Base-by-base conservation (phyloP, 371 early-diverging fungal genomes). In the Nematocida displodere region DNA sequence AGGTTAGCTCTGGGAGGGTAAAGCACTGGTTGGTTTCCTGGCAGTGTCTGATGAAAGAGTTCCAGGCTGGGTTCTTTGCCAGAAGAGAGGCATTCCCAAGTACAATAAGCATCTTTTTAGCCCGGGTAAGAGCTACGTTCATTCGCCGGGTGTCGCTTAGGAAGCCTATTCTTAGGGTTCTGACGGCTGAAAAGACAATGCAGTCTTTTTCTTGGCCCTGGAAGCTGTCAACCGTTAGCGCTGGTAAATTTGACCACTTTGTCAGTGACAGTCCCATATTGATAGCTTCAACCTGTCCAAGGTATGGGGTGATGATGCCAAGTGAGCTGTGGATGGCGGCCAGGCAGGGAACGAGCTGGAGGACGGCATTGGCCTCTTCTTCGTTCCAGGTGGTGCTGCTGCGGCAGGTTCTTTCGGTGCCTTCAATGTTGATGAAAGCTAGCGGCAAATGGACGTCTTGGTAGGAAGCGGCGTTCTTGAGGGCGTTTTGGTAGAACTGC, bases 241-340 rank as follows among this genome's bases (percentile, higher is more conserved):
- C 89, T 44, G 90, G 86, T 2, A 89, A 79, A 20, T 89, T 86
- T 2, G 67, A 66, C 0, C 78, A 56, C 0, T 90, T 91, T 82
- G 89, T 90, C 17, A 81, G 93, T 94, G 93, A 83, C 91, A 91
- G 71, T 87, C 87, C 20, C 91, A 37, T 28, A 13, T 22, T 42
- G 17, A 93, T 67, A 93, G 85, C 81, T 90, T 94, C 15, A 90
- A 95, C 89, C 83, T 98, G 97, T 40, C 96, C 96, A 83, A 95
- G 96, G 80, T 98, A 98, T 1, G 95, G 95, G 0, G 97, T 97
- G 61, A 98, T 94, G 65, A 97, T 87, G 75, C 99, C 99, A 75
- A 98, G 94, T 26, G 52, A 26, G 31, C 33, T 42, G 49, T 77
- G 66, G 15, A 29, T 28, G 15, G 28, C 28, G 20, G n/a, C n/a